These are phyloP conservation scores for Hypoxylon sp. DNA, from an alignment of 2,329 filamentous ascomycete genomes.

Conservation along the genomic window DNA sequence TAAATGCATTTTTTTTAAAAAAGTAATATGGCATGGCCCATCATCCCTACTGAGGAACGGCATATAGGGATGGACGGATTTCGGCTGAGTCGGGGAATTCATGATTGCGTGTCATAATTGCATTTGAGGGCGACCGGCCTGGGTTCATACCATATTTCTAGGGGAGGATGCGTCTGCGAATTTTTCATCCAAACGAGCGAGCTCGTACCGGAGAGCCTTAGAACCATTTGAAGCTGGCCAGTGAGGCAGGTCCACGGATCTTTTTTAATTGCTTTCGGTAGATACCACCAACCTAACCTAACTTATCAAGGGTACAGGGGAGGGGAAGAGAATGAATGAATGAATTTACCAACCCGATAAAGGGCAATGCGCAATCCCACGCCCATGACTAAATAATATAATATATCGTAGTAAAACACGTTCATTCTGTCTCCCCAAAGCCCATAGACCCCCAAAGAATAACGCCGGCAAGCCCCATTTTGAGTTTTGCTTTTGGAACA, in stretches of 20 bases:
- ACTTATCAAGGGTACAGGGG: conserved; percentile 14
- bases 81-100: conserved; percentile 5
- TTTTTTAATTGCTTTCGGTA: conserved; percentile 26
- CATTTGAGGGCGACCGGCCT: not conserved
- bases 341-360: conserved; percentile 24
- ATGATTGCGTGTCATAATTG: conserved; percentile 1
- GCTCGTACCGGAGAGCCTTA: not conserved
- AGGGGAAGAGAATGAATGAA: conserved; percentile 37
- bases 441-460: not conserved
- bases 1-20: not conserved
- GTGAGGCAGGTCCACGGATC: conserved; percentile 29
- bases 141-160: conserved; percentile 1
- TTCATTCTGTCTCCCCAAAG: not conserved
- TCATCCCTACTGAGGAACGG: not conserved
- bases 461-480: conserved; percentile 6
- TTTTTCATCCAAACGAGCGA: conserved; percentile 8
- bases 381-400: not conserved
- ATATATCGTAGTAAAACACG: not conserved
- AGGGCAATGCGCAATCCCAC: not conserved
- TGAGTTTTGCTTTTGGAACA: conserved; percentile 1
- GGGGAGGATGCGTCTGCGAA: conserved; percentile 6
- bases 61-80: conserved; percentile 7
- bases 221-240: conserved; percentile 12
- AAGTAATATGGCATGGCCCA: conserved; percentile 5
- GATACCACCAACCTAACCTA: conserved; percentile 32